Base-by-base conservation (phyloP, 1,139 yeast genomes). In the Yamadazyma sp. region DNA sequence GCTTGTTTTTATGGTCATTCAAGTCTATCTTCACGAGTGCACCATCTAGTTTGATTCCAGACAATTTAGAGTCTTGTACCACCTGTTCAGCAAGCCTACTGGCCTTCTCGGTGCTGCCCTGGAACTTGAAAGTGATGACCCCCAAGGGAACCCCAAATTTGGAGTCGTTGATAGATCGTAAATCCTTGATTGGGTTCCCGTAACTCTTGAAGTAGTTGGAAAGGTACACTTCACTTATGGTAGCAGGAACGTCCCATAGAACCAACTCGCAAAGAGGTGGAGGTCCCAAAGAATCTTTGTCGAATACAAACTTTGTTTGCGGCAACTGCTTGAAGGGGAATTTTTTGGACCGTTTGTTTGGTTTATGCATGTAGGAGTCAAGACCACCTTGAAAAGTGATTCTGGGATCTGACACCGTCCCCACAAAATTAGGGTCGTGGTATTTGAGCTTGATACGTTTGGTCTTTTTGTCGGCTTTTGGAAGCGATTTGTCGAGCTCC, bases 91-190 rank as follows among this genome's bases (percentile, higher is more conserved):
- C 77, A 17, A 62, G 50, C 31, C 57, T 62, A 53, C 79, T 79
- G 1, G 92, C 77, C 41, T 66, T 65, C 36, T 78, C 83, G 2
- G 69, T 53, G 16, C 69, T 66, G 3, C 91, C 91, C 41, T 73
- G 79, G 61, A 77, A 89, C 41, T 74, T 69, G 40, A 88, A 69
- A 16, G 80, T 66, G 33, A 85, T 86, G 25, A 88, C 67, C 3
- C 96, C 95, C 37, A 89, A 61, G 0, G 95, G 92, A 17, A 84
- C 86, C 2, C 91, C 96, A 38, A 86, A 81, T 15, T 72, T 69
- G 1, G 94, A 88, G 54, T 91, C 95, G 45, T 75, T 77, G 16
- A 83, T 67, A 44, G 81, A 72, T 45, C 78, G 79, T 40, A 86
- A 66, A 31, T 77, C 80, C 44, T 61, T 64, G 29, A 70, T 63